Percentiles rank a stretch among this genome's conserved stretches.
Evolutionary conservation across 2,329 filamentous ascomycete genomes (phyloP).

Genomic region (Dothideomycetes sp.): DNA sequence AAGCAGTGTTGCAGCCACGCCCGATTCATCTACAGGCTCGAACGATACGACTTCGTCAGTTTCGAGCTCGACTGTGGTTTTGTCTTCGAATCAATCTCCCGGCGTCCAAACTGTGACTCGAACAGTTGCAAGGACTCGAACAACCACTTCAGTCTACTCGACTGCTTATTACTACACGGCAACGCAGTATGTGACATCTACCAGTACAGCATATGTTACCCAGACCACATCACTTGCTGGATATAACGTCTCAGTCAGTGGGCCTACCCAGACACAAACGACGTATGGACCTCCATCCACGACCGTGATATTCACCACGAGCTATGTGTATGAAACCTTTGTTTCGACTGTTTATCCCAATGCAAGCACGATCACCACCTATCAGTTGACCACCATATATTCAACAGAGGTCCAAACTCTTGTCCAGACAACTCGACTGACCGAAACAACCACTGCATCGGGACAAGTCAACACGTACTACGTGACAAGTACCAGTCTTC

Average conservation of each 20-base stretch:
- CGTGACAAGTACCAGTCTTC: background rate
- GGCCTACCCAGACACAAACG: background rate
- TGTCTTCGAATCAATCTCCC: background rate
- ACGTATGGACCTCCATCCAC: slow-evolving; percentile 4
- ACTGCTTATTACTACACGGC: slow-evolving; percentile 6
- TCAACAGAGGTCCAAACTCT: background rate
- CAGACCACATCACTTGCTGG: no score
- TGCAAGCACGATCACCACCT: slow-evolving; percentile 1
- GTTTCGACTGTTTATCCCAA: background rate
- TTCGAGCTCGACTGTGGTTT: no score
- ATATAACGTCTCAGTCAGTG: no score
- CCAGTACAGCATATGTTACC: slow-evolving; percentile 1
- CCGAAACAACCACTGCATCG: background rate
- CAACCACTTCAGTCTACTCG: background rate
- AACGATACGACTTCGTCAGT: background rate
- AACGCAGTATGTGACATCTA: slow-evolving; percentile 7
- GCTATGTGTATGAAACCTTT: no score
- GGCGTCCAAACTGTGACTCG: slow-evolving; percentile 2
- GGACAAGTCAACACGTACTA: background rate
- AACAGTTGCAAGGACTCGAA: slow-evolving; percentile 1
- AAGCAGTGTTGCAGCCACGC: background rate
- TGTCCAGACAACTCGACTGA: background rate
- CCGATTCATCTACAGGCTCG: background rate
- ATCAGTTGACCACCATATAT: background rate
- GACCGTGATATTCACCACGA: background rate